Evolutionary conservation across 2,329 filamentous ascomycete genomes (phyloP), one percentile per base, ranked within the genome.

Genomic region (Salinomyces thailandicus): DNA sequence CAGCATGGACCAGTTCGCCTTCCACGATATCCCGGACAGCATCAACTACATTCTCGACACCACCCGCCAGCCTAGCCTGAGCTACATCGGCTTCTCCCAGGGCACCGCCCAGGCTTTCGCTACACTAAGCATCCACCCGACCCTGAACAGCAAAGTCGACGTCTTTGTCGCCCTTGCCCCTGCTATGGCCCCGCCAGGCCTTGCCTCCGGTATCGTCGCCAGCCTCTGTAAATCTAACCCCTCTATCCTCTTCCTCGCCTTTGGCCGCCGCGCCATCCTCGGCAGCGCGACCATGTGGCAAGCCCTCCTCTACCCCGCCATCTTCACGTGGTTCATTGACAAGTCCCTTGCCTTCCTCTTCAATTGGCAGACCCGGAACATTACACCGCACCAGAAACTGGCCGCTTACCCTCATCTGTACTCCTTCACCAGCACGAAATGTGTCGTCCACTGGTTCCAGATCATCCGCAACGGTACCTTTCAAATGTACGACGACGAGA

Each of bases 371-470:
- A 82, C 81, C 3, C 68, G 69, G 40, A 98, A 96, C 58, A 95
- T 98, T 43, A 77, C 77, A 6, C 65, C 76, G 1, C 79, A 81
- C 39, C 91, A 98, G 61, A 98, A 98, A 57, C 74, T 98, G 13
- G 91, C 91, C 2, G 86, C 86, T 1, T 98, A 98, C 57, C 81
- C 89, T 7, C 91, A 98, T 63, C 67, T 98, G 0, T 98, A 94
- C 65, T 95, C 87, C 0, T 96, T 89, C 59, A 95, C 89, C 0
- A 93, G 85, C 58, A 94, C 86, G 39, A 98, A 98, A 63, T 87
- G 81, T 14, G 86, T 98, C 6, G 91, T 98, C 0, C 91, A 98
- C 58, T 98, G 91, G 91, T 98, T 98, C 59, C 91, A 98, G 58
- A 95, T 98, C 56, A 98, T 98, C 52, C 81, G 91, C 46, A 95